Conservation (phyloP, 1,284 basidiomycete species). For the Pulveroboletus sp. region DNA sequence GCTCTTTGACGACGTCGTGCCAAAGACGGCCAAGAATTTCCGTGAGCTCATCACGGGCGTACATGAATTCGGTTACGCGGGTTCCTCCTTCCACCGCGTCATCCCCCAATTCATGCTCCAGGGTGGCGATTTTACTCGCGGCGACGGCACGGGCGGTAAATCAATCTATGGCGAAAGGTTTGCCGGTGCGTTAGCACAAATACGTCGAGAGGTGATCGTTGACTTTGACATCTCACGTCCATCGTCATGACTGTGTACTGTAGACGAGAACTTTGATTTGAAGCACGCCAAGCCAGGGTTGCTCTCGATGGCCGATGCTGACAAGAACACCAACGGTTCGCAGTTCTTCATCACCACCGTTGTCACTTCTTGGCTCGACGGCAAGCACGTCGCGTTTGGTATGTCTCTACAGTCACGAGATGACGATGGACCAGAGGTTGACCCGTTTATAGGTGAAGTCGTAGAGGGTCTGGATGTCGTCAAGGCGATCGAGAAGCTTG, state of each 20-base stretch:
- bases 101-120: conserved; percentile 88
- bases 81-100: conserved; percentile 82
- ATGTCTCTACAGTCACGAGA: too few species aligned
- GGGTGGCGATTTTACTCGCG: conserved; percentile 73
- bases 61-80: conserved; percentile 67
- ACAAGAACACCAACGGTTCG: conserved; percentile 71
- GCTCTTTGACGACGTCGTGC: conserved; percentile 72
- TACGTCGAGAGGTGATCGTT: too few species aligned
- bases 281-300: conserved; percentile 82
- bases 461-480: conserved; percentile 80
- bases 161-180: conserved; percentile 90
- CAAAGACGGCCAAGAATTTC: conserved; percentile 84
- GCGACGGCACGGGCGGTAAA: conserved; percentile 86
- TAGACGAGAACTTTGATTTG: conserved; percentile 86
- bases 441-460: too few species aligned
- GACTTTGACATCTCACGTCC: too few species aligned
- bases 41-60: conserved; percentile 88
- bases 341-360: conserved; percentile 90
- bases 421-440: too few species aligned
- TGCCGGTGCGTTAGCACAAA: conserved; percentile 52
- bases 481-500: conserved; percentile 68
- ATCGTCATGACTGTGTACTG: too few species aligned
- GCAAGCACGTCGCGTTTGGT: conserved; percentile 83
- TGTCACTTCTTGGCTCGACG: conserved; percentile 76
- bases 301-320: conserved; percentile 90